Evolutionary conservation across 2,329 filamentous ascomycete species (phyloP).

Genomic region (Leptodontidium sp.): DNA sequence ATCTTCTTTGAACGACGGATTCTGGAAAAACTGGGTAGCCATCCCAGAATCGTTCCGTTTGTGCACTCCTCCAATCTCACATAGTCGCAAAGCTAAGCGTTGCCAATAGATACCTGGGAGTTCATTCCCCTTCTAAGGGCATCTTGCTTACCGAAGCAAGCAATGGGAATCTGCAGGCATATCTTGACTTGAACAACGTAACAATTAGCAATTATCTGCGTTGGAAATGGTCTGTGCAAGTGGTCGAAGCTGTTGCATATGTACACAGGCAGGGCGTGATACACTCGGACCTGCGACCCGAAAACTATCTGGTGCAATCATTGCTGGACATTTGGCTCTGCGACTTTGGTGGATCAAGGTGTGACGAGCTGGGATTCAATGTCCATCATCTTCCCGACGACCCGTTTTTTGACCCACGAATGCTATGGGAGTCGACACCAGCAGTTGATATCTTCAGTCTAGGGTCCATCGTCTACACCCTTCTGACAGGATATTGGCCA

Average conservation of each 20-base stretch:
- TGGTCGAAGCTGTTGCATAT: slow-evolving; percentile 6
- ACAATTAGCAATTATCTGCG: background rate
- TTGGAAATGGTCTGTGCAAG: slow-evolving; percentile 11
- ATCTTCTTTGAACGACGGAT: slow-evolving; percentile 21
- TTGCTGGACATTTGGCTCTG: slow-evolving; percentile 24
- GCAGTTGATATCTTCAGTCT: slow-evolving; percentile 29
- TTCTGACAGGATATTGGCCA: slow-evolving; percentile 25
- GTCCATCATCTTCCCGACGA: slow-evolving; percentile 24
- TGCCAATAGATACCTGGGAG: background rate
- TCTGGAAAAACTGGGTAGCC: slow-evolving; percentile 21
- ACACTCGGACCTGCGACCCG: slow-evolving; percentile 7
- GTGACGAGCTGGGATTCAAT: slow-evolving; percentile 28
- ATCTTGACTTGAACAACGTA: background rate
- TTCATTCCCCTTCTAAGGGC: slow-evolving; percentile 5
- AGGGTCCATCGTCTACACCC: slow-evolving; percentile 23
- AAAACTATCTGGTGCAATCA: slow-evolving; percentile 9
- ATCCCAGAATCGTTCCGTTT: slow-evolving; percentile 25
- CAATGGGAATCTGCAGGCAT: slow-evolving; percentile 8
- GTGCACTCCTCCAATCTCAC: slow-evolving; percentile 15
- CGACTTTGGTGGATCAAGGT: slow-evolving; percentile 29
- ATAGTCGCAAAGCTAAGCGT: slow-evolving; percentile 20
- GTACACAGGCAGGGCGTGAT: slow-evolving; percentile 10
- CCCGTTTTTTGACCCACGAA: slow-evolving; percentile 27
- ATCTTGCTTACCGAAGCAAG: slow-evolving; percentile 11
- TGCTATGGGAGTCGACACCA: slow-evolving; percentile 21